A percentile compares a stretch with the other conserved stretches of the same genome.
These are phyloP conservation scores for Gentiana straminea DNA, from an alignment of 257 asterid species.

Conservation along the genomic window DNA sequence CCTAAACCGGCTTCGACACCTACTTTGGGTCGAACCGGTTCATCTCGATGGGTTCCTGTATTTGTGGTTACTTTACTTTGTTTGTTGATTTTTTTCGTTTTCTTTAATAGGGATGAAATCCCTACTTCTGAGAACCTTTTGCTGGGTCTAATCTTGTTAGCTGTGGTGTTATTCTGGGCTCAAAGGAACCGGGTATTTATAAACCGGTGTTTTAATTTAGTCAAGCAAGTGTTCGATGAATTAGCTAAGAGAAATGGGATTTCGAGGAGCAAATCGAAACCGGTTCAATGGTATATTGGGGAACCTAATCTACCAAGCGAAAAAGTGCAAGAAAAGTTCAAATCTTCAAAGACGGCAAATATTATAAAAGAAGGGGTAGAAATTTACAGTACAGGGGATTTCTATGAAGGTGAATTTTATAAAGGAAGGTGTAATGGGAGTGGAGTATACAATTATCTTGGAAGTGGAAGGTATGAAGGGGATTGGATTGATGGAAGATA, in stretches of 20 bases:
- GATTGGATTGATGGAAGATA: conserved; percentile 88
- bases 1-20: conserved; percentile 29
- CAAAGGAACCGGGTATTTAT: conserved; percentile 37
- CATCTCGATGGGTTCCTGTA: conserved; percentile 29
- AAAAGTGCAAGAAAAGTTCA: conserved; percentile 5
- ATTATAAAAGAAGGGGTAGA: conserved; percentile 62
- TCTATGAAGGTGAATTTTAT: conserved; percentile 88
- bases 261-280: conserved; percentile 32
- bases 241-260: conserved; percentile 29
- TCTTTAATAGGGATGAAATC: conserved; percentile 34
- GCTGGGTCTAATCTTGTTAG: conserved; percentile 42
- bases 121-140: conserved; percentile 65
- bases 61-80: conserved; percentile 30
- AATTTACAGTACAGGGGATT: conserved; percentile 76
- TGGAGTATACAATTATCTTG: conserved; percentile 70
- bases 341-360: conserved; percentile 16
- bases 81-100: conserved; percentile 42
- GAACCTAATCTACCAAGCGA: conserved; percentile 22
- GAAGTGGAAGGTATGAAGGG: conserved; percentile 80
- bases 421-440: conserved; percentile 84
- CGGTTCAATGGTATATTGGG: conserved; percentile 82
- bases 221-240: conserved; percentile 31
- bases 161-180: conserved; percentile 41
- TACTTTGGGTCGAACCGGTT: conserved; percentile 3
- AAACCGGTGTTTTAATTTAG: conserved; percentile 16